These are phyloP conservation scores for Parsonsia alboflavescens DNA, from an alignment of 257 asterid genomes.

Conservation along the genomic window DNA sequence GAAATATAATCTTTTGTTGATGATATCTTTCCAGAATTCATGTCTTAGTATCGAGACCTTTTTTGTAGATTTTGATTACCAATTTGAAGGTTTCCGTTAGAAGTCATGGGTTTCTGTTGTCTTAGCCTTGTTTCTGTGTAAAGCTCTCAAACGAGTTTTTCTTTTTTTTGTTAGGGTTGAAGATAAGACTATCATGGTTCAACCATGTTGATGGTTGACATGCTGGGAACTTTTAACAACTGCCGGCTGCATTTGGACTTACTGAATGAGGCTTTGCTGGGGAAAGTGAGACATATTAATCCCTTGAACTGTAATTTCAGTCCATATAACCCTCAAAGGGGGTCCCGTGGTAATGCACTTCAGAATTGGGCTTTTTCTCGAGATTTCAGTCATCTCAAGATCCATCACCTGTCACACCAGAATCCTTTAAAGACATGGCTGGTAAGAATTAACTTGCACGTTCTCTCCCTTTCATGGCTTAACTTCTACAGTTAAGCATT, in stretches of 20 bases:
- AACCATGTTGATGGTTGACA: conserved; percentile 45
- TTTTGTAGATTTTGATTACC: not conserved
- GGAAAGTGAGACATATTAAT: conserved; percentile 28
- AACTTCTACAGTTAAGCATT: not conserved
- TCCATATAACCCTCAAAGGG: conserved; percentile 28
- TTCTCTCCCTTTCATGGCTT: not conserved
- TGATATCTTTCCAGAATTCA: not conserved
- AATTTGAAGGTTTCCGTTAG: not conserved
- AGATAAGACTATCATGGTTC: conserved; percentile 38
- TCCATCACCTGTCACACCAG: conserved; percentile 40
- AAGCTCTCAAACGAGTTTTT: not conserved
- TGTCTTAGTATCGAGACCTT: not conserved
- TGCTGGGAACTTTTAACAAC: conserved; percentile 37
- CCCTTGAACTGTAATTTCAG: conserved; percentile 29
- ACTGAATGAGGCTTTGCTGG: conserved; percentile 43
- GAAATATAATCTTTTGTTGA: not conserved
- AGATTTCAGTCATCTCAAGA: conserved; percentile 36
- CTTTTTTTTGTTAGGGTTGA: conserved; percentile 11
- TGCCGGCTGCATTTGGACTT: conserved; percentile 35
- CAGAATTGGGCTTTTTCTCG: conserved; percentile 37
- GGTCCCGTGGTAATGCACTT: conserved; percentile 29
- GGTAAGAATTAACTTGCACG: conserved; percentile 33
- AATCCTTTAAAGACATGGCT: conserved; percentile 62
- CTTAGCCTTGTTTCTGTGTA: not conserved
- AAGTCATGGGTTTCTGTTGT: not conserved